A percentile compares a stretch with the other conserved stretches of the same genome.
Conservation (phyloP, 257 asterid species). For the Pogostemon cablin region DNA sequence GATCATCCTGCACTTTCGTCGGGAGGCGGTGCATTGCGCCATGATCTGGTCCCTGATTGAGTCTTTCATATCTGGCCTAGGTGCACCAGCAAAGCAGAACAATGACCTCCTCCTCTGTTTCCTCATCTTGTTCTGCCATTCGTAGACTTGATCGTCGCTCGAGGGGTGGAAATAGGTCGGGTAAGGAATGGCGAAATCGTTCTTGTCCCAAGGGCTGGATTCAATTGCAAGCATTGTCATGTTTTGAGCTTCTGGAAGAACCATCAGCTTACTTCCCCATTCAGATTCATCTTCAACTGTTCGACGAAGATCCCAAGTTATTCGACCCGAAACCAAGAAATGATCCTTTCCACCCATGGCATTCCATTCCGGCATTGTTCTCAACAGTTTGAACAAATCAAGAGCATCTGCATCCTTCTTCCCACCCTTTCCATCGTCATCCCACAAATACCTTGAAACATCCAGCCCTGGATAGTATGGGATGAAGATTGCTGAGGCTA, state of each 20-base stretch:
- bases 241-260: conserved; percentile 60
- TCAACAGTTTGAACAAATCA: conserved; percentile 45
- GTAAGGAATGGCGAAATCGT: conserved; percentile 82
- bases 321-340: conserved; percentile 70
- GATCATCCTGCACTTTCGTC: conserved; percentile 47
- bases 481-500: conserved; percentile 63
- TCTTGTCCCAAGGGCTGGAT: conserved; percentile 81
- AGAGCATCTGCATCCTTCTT: conserved; percentile 49
- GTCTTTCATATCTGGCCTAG: conserved; percentile 58
- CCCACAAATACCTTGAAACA: conserved; percentile 59
- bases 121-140: conserved; percentile 66
- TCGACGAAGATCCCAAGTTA: conserved; percentile 84
- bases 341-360: conserved; percentile 73
- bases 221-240: conserved; percentile 76
- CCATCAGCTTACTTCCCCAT: conserved; percentile 85
- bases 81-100: conserved; percentile 75
- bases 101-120: conserved; percentile 46
- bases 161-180: conserved; percentile 93
- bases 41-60: conserved; percentile 73
- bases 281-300: conserved; percentile 39
- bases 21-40: conserved; percentile 55
- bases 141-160: conserved; percentile 43
- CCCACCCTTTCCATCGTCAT: conserved; percentile 35
- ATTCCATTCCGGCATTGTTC: conserved; percentile 58
- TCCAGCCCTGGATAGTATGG: conserved; percentile 86